phyloP scores from a whole-genome alignment of 192 early-diverging fungal genomes.

The Backusella mclennaniae region DNA sequence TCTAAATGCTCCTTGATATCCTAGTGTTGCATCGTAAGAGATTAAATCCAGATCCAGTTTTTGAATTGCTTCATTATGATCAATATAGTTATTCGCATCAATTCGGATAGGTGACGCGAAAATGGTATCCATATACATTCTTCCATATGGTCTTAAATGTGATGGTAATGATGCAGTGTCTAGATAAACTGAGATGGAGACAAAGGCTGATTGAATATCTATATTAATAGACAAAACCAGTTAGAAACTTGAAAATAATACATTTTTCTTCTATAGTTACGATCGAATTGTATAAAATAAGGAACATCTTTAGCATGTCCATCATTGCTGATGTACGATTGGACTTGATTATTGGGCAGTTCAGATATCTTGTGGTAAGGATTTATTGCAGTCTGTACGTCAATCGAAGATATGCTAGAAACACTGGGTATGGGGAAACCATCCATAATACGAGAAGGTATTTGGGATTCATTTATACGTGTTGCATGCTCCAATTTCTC shows the following conservation, averaged over 20 bases:
- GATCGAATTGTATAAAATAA: slow-evolving; percentile 52
- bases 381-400: slow-evolving; percentile 40
- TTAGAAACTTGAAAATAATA: background rate
- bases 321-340: slow-evolving; percentile 39
- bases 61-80: slow-evolving; percentile 46
- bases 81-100: slow-evolving; percentile 23
- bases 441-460: slow-evolving; percentile 55
- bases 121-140: slow-evolving; percentile 51
- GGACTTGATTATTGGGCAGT: slow-evolving; percentile 24
- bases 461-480: slow-evolving; percentile 42
- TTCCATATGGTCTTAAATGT: slow-evolving; percentile 44
- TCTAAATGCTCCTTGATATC: slow-evolving; percentile 34
- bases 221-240: background rate
- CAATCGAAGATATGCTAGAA: slow-evolving; percentile 48
- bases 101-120: slow-evolving; percentile 44
- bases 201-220: slow-evolving; percentile 55
- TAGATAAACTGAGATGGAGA: slow-evolving; percentile 44
- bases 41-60: slow-evolving; percentile 53
- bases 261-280: slow-evolving; percentile 26
- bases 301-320: slow-evolving; percentile 38
- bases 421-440: slow-evolving; percentile 51
- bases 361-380: slow-evolving; percentile 19
- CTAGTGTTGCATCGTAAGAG: slow-evolving; percentile 37
- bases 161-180: slow-evolving; percentile 42
- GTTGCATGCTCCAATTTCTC: slow-evolving; percentile 43